Evolutionary conservation across 2,329 filamentous ascomycete genomes (phyloP), one percentile per base, ranked within the genome.

Genomic region (Balansia obtecta): DNA sequence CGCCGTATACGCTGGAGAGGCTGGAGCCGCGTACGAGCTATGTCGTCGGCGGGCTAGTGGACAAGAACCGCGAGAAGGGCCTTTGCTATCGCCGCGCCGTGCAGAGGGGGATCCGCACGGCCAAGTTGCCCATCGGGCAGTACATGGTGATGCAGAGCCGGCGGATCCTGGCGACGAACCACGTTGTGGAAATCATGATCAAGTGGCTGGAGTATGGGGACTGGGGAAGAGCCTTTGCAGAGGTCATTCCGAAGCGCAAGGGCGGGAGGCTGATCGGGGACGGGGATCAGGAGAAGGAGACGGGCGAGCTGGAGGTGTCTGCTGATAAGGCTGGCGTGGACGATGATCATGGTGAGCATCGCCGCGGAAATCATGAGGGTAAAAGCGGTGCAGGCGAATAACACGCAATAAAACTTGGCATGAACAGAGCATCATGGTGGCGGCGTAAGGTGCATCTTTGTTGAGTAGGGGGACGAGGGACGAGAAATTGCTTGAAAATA

Each of bases 101-200:
- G 49, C 80, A 84, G 50, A 76, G 76, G 54, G 86, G 86, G 0
- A 80, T 98, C 58, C 84, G 85, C 55, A 97, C 93, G 0, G 93
- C 91, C 2, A 90, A 88, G 63, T 67, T 98, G 50, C 93, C 93
- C 0, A 97, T 98, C 59, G 88, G 89, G n/a, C 83, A 97, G 55
- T 97, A 88, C 65, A 84, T 98, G 74, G 78, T 88, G 55, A 94
- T 98, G 86, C 78, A 83, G 50, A 90, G 85, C 59, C 80, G 93
- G 33, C 81, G 85, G 58, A 87, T 98, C 4, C 71, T 98, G 51
- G 84, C 91, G 3, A 96, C 91, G 8, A 98, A 97, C 63, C 93
- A 98, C 62, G 93, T 98, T 1, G 80, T 93, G 45, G 91, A 97
- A 68, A 97, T 98, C 55, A 95, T 98, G 88, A 70, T 95, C 44